A percentile compares a stretch with the other conserved stretches of the same genome.
Evolutionary conservation across 768 basidiomycete species (phyloP).

Genomic region (Sporobolomyces pararoseus): DNA sequence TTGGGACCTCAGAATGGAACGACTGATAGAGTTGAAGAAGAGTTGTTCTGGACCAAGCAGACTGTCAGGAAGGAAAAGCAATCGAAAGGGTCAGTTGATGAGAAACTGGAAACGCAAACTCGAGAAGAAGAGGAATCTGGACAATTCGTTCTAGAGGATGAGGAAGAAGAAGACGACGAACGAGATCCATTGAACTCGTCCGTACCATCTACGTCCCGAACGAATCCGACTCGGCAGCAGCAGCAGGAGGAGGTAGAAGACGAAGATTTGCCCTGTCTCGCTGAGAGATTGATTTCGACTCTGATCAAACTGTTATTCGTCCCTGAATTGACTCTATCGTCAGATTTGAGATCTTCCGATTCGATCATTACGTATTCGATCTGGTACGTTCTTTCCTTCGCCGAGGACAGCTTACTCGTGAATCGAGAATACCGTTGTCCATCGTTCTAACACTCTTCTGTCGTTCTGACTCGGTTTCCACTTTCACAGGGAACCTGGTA

Average conservation of each 20-base stretch:
- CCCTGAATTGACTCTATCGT: constrained; percentile 86
- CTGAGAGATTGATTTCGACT: constrained; percentile 71
- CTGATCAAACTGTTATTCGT: constrained; percentile 85
- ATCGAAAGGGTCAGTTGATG: constrained; percentile 14
- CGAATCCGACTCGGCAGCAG: background rate
- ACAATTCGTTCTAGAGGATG: constrained; percentile 80
- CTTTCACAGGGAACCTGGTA: constrained; percentile 94
- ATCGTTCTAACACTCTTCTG: too few species aligned
- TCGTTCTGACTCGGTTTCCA: too few species aligned
- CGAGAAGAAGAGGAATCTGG: constrained; percentile 21
- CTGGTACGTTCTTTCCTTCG: constrained; percentile 59
- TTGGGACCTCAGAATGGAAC: constrained; percentile 56
- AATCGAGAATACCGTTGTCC: too few species aligned
- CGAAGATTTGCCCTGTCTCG: constrained; percentile 65
- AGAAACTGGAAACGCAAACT: too few species aligned
- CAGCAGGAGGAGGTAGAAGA: constrained; percentile 47
- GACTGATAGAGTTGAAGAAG: constrained; percentile 69
- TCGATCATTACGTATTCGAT: constrained; percentile 82
- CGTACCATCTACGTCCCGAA: background rate
- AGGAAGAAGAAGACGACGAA: constrained; percentile 43
- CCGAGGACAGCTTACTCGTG: background rate
- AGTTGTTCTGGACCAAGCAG: constrained; percentile 68
- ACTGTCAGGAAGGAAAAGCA: constrained; percentile 38
- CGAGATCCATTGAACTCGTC: background rate
- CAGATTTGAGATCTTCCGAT: constrained; percentile 58